Percentiles rank a stretch among this genome's conserved stretches.
phyloP scores from a whole-genome alignment of 2,329 filamentous ascomycete species.

The Dactylonectria estremocensis region DNA sequence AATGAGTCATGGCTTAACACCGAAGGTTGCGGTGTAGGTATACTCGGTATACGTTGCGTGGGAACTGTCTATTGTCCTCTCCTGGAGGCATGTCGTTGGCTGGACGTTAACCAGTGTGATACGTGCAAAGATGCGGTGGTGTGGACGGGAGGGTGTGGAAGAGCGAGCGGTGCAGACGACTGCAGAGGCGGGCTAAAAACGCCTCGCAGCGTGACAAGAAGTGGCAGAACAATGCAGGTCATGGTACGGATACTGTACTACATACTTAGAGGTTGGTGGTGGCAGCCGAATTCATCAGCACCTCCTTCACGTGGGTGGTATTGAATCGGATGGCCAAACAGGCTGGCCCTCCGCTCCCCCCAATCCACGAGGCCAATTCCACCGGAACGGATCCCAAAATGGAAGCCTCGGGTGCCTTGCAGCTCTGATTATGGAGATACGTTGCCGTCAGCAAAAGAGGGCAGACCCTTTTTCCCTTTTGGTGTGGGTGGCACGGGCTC shows the following conservation, averaged over 20 bases:
- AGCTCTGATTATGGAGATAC: slow-evolving; percentile 25
- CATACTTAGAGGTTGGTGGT: slow-evolving; percentile 15
- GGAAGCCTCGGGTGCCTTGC: slow-evolving; percentile 35
- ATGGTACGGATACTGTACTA: no score
- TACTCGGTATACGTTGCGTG: neutral
- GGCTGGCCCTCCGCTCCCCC: no score
- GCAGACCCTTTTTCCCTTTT: neutral
- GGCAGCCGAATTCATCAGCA: slow-evolving; percentile 8
- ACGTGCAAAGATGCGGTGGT: neutral
- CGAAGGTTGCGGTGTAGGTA: neutral
- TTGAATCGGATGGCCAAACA: slow-evolving; percentile 9
- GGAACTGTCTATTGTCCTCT: neutral
- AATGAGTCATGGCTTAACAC: neutral
- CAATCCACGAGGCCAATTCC: slow-evolving; percentile 21
- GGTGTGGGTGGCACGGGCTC: slow-evolving; percentile 11
- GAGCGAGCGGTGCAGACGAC: no score
- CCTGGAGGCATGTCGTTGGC: neutral
- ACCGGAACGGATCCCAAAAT: slow-evolving; percentile 21
- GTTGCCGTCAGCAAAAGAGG: slow-evolving; percentile 24
- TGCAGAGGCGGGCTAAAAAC: neutral
- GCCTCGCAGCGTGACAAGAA: neutral
- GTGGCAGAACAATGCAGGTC: slow-evolving; percentile 5
- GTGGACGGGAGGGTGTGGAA: neutral
- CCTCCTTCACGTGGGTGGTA: slow-evolving; percentile 14
- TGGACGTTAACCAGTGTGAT: neutral